phyloP scores from a whole-genome alignment of 176 grass and related monocot genomes.

The Musa itinerans region DNA sequence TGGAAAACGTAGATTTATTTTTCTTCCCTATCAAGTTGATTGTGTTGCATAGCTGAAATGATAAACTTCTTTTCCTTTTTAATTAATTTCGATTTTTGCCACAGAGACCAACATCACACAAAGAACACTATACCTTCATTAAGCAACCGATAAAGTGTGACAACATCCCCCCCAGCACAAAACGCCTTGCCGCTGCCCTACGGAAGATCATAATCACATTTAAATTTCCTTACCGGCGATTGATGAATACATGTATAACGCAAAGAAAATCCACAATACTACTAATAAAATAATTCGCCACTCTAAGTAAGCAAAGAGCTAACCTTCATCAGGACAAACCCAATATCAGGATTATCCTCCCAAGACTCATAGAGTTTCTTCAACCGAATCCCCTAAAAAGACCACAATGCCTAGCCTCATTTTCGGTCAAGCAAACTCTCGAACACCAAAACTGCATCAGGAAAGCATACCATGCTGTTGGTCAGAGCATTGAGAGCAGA shows the following conservation, averaged over 20 bases:
- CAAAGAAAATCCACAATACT: not conserved
- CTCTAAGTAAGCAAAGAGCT: slow-evolving; percentile 16
- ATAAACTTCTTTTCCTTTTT: too few relatives aligned
- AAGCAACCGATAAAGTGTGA: not conserved
- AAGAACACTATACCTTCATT: not conserved
- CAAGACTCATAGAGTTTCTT: slow-evolving; percentile 87
- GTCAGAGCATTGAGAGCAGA: slow-evolving; percentile 66
- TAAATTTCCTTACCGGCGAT: not conserved
- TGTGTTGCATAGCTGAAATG: too few relatives aligned
- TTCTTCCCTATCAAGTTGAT: not conserved
- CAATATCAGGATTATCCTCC: slow-evolving; percentile 84
- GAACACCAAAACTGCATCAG: not conserved
- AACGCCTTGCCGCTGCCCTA: not conserved
- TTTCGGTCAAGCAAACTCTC: not conserved
- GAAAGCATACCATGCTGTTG: slow-evolving; percentile 41
- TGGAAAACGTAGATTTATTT: not conserved
- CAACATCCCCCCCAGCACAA: slow-evolving; percentile 7
- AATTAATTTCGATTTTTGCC: too few relatives aligned
- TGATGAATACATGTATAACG: too few relatives aligned
- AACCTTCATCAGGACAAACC: slow-evolving; percentile 95
- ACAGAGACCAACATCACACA: not conserved
- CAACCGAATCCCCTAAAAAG: slow-evolving; percentile 50
- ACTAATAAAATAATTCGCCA: not conserved
- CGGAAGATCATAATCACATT: not conserved
- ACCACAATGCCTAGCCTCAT: slow-evolving; percentile 15